Evolutionary conservation across 139 green algal genomes (phyloP), one percentile per base, ranked within the genome.

Genomic region (Coelastrella sp.): DNA sequence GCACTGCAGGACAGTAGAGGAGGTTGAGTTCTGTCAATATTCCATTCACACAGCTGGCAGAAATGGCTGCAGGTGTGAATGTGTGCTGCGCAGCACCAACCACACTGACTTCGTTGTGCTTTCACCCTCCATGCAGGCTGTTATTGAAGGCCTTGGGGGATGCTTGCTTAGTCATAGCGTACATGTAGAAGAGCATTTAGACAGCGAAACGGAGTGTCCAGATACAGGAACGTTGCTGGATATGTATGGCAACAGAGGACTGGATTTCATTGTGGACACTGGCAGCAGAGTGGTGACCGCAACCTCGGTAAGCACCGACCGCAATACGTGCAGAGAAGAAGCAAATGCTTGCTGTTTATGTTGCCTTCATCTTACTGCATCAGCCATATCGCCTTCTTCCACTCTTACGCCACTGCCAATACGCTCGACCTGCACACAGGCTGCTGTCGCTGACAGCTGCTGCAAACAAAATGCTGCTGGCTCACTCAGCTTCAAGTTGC

Each of bases 191-290:
- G 92, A 95, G 59, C 66, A 82, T 0, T 66, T 84, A 35, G 85
- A 86, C 21, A 79, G 73, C 9, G 83, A 89, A 25, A 79, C 64
- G 13, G 90, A 94, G 79, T 40, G 27, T 38, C 91, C 94, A 8
- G 94, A 98, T 59, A 72, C 91, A 0, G 94, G 93, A 1, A 90
- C 88, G 35, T 86, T 98, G 50, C 67, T 95, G 66, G 90, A 97
- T 64, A 69, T 84, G 60, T 98, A 95, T 57, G 91, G 87, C 8
- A 81, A 74, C 32, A 87, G 85, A 0, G 94, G 94, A 5, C 78
- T 98, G 2, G 94, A 96, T 86, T 98, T 98, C 85, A 92, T 98
- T 11, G 92, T 98, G 13, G 94, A 97, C 66, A 87, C 88, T 30
- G 92, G 94, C 2, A 63, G 83, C 2, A 85, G 89, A 11, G 62